Conservation (phyloP, 2,329 filamentous ascomycete genomes). For the Ophiostoma himal-ulmi region DNA sequence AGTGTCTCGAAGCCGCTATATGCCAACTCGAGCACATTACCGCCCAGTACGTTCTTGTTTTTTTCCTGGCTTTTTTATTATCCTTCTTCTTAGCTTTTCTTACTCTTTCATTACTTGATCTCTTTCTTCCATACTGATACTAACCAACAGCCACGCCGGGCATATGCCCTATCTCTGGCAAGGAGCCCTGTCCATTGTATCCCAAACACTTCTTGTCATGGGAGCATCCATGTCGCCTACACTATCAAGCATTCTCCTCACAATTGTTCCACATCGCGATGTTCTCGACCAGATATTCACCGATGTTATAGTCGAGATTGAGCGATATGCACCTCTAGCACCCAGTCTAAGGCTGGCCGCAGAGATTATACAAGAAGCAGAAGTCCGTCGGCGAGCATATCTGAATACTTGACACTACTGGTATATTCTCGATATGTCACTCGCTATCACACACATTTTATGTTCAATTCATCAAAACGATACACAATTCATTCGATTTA, state of each 20-base stretch:
- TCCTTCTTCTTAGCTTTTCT: neutral
- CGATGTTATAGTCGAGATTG: conserved; percentile 69
- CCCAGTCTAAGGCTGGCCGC: conserved; percentile 70
- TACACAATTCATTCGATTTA: too few species aligned
- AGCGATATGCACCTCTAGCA: conserved; percentile 66
- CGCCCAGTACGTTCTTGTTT: conserved; percentile 45
- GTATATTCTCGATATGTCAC: neutral
- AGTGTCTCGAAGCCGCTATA: conserved; percentile 74
- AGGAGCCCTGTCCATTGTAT: conserved; percentile 75
- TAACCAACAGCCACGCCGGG: conserved; percentile 53
- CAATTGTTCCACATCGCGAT: conserved; percentile 50
- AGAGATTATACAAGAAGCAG: conserved; percentile 75
- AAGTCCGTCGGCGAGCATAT: conserved; percentile 59
- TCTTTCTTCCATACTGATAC: neutral
- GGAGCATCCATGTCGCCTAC: conserved; percentile 74
- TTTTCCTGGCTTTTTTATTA: neutral
- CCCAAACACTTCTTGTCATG: conserved; percentile 76
- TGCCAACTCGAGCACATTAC: conserved; percentile 73
- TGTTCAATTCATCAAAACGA: too few species aligned
- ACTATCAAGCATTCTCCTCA: conserved; percentile 58
- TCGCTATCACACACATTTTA: too few species aligned
- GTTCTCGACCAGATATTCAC: conserved; percentile 71
- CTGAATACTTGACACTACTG: neutral
- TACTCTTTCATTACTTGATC: neutral
- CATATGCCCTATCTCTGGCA: conserved; percentile 85